A percentile compares a stretch with the other conserved stretches of the same genome.
phyloP scores from a whole-genome alignment of 1,139 yeast genomes.

The Suhomyces atakaporum region DNA sequence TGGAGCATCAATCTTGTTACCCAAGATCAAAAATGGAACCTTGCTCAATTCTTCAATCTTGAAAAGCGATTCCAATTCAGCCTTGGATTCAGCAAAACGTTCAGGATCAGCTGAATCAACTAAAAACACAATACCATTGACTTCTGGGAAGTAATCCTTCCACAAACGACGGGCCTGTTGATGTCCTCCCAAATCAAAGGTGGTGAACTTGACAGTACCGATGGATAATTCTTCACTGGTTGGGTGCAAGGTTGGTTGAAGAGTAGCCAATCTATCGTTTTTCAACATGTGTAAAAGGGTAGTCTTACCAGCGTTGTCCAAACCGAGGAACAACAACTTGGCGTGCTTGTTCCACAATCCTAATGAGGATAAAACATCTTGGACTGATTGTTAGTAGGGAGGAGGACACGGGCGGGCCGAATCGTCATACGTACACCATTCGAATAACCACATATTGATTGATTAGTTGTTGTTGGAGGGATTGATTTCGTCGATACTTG shows the following conservation, averaged over 20 bases:
- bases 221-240: constrained; percentile 97
- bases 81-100: constrained; percentile 91
- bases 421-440: constrained; percentile 41
- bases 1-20: constrained; percentile 94
- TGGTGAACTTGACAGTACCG: constrained; percentile 94
- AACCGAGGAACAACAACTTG: constrained; percentile 89
- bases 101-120: constrained; percentile 98
- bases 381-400: constrained; percentile 52
- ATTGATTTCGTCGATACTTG: constrained; percentile 8
- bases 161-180: constrained; percentile 98
- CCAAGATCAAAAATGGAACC: constrained; percentile 92
- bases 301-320: constrained; percentile 98
- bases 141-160: constrained; percentile 99
- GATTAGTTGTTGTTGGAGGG: constrained; percentile 5
- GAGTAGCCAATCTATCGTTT: constrained; percentile 95
- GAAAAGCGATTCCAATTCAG: constrained; percentile 90
- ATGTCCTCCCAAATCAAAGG: constrained; percentile 98
- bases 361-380: constrained; percentile 88
- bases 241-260: constrained; percentile 98
- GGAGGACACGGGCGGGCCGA: too few species aligned
- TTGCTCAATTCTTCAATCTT: constrained; percentile 84
- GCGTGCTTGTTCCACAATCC: constrained; percentile 99
- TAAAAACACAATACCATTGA: constrained; percentile 92
- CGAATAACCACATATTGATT: constrained; percentile 40
- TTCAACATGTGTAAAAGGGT: constrained; percentile 95